Evolutionary conservation across 1,284 basidiomycete genomes (phyloP).

Genomic region (Baeospora myosura): DNA sequence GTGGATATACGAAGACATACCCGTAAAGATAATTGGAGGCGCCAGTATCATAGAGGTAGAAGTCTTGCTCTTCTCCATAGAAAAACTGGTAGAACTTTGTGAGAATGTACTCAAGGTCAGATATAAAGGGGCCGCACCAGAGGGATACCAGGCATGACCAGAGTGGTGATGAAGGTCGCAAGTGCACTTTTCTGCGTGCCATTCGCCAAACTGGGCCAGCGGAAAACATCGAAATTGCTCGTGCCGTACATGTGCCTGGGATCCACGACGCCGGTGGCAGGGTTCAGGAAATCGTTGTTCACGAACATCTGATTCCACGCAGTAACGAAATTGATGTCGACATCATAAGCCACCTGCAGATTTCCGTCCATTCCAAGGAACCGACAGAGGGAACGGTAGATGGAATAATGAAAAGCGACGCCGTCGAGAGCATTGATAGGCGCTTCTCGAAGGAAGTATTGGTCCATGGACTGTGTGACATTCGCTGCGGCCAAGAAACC

Average conservation of each 20-base stretch:
- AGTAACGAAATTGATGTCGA: constrained; percentile 72
- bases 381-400: constrained; percentile 75
- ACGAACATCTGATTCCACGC: constrained; percentile 88
- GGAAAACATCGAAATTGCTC: constrained; percentile 88
- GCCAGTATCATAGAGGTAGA: constrained; percentile 78
- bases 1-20: constrained; percentile 30
- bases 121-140: constrained; percentile 38
- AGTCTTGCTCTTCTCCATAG: constrained; percentile 86
- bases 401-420: constrained; percentile 87
- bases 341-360: constrained; percentile 79
- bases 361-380: constrained; percentile 93
- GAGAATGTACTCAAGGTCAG: constrained; percentile 3
- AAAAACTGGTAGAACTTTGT: constrained; percentile 41
- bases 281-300: constrained; percentile 80
- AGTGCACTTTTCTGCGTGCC: constrained; percentile 72
- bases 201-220: constrained; percentile 83
- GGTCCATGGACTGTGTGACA: constrained; percentile 46
- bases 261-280: constrained; percentile 59
- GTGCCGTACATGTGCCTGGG: constrained; percentile 85
- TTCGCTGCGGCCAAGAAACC: constrained; percentile 65
- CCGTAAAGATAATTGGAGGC: constrained; percentile 85
- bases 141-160: constrained; percentile 84
- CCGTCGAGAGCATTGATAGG: constrained; percentile 62
- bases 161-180: constrained; percentile 68
- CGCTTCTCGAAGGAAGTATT: constrained; percentile 74